Conservation (phyloP, 139 green algal genomes). For the Mesotaenium endlicherianum region DNA sequence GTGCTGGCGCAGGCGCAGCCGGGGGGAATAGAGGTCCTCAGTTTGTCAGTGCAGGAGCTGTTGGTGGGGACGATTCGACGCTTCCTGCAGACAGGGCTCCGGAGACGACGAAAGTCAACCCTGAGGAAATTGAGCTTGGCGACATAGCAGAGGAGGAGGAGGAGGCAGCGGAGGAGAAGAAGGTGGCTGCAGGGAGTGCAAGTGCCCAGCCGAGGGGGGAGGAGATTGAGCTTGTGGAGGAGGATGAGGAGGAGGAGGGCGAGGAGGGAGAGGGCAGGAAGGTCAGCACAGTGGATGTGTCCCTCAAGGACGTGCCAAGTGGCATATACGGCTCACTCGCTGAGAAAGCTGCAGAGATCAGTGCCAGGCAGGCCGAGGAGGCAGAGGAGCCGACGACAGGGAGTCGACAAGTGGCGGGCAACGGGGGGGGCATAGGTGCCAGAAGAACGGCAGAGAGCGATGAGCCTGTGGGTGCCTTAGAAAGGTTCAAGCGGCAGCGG, state of each 20-base stretch:
- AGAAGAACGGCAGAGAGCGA: constrained; percentile 10
- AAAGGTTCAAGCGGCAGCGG: constrained; percentile 45
- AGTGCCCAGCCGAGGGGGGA: no score
- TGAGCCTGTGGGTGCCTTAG: constrained; percentile 34
- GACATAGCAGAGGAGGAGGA: constrained; percentile 44
- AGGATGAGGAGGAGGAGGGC: constrained; percentile 48
- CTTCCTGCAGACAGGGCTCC: background rate
- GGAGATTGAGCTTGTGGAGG: constrained; percentile 12
- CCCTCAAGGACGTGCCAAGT: constrained; percentile 75
- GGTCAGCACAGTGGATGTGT: constrained; percentile 57
- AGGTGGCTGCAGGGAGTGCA: no score
- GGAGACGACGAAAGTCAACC: constrained; percentile 63
- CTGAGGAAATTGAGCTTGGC: constrained; percentile 87
- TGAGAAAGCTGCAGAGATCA: constrained; percentile 28
- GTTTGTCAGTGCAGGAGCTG: constrained; percentile 40
- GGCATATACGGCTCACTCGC: constrained; percentile 72
- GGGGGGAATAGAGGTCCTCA: constrained; percentile 1
- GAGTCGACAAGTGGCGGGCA: no score
- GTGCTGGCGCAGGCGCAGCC: constrained; percentile 12
- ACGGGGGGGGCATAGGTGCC: background rate
- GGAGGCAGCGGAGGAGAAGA: constrained; percentile 42
- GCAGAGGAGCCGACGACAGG: background rate
- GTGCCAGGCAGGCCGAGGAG: background rate
- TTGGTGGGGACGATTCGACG: background rate
- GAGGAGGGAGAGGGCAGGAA: background rate